Evolutionary conservation across 257 asterid species (phyloP).

Genomic region (Salvia rosmarinus): DNA sequence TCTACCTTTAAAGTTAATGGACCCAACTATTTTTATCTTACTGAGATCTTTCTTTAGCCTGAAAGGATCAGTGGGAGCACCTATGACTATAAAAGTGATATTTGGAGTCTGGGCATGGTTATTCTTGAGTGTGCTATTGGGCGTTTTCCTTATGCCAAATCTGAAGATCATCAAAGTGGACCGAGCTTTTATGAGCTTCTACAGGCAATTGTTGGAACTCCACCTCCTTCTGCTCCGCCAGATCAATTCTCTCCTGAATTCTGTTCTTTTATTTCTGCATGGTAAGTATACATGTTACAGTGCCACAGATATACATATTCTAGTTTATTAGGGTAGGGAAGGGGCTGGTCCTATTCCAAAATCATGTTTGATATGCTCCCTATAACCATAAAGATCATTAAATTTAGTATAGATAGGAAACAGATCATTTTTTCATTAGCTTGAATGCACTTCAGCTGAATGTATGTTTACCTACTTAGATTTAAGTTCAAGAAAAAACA

Average conservation of each 20-base stretch:
- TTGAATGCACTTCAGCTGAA: neutral
- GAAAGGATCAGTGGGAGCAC: conserved; percentile 95
- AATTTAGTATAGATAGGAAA: neutral
- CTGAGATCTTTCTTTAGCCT: conserved; percentile 57
- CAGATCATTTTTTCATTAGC: neutral
- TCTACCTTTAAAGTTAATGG: neutral
- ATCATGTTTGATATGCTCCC: neutral
- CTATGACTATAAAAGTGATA: conserved; percentile 68
- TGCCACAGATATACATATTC: neutral
- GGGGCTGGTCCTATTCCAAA: neutral
- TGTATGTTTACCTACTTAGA: neutral
- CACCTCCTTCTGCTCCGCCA: conserved; percentile 94
- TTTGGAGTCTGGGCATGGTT: conserved; percentile 77
- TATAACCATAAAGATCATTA: conserved; percentile 7
- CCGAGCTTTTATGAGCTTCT: conserved; percentile 95
- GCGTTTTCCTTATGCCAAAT: conserved; percentile 92
- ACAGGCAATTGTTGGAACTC: conserved; percentile 88
- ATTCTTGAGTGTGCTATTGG: conserved; percentile 98
- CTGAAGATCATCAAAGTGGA: conserved; percentile 84
- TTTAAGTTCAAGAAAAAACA: conserved; percentile 14
- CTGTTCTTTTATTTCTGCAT: conserved; percentile 67
- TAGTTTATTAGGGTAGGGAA: neutral
- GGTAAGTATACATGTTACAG: conserved; percentile 50
- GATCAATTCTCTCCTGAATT: conserved; percentile 68
- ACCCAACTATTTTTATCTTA: neutral